Base-by-base conservation (phyloP, 1,284 basidiomycete genomes). In the Wallemia hederae region DNA sequence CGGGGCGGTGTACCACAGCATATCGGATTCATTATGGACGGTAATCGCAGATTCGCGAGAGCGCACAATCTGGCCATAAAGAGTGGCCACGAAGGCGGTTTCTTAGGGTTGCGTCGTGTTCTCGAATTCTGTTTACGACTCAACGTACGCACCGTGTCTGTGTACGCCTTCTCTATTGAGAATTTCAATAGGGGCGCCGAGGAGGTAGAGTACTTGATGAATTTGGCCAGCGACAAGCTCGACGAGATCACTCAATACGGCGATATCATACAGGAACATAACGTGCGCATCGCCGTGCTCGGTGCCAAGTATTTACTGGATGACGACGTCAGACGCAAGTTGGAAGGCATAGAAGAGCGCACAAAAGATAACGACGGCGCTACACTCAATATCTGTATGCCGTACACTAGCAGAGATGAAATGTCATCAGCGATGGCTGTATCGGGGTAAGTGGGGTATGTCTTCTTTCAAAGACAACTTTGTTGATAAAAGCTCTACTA, bases 21-120 rank as follows among this genome's bases (percentile, higher is more conserved):
- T 74, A 78, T 98, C 55, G 91, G 85, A 1, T 92, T 99, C 69
- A 84, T 96, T 33, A 94, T 99, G 89, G 94, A 99, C 67, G 94
- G 94, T 2, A 99, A 98, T 70, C 75, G 94, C 60, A 77, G 94
- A 2, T 96, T 86, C 69, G 92, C 94, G 0, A 76, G 84, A n/a
- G 74, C 70, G 64, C 74, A 78, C 24, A 78, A 81, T 3, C 77
- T 80, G 68, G 70, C 76, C 28, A 77, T 86, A 9, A 72, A 75
- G 29, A 74, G 85, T 62, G 92, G 94, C 0, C 94, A 99, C 70
- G 73, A 77, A 2, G 81, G 82, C 59, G 94, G 94, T 0, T 97
- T 90, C 69, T 72, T 80, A 58, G 82, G 86, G 2, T 72, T 98
- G 62, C 76, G 82, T 66, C 73, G 81, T 70, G 90, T 87, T 60